These are phyloP conservation scores for Boletellus dicymbophilus DNA, from an alignment of 1,284 basidiomycete genomes.

Conservation along the genomic window DNA sequence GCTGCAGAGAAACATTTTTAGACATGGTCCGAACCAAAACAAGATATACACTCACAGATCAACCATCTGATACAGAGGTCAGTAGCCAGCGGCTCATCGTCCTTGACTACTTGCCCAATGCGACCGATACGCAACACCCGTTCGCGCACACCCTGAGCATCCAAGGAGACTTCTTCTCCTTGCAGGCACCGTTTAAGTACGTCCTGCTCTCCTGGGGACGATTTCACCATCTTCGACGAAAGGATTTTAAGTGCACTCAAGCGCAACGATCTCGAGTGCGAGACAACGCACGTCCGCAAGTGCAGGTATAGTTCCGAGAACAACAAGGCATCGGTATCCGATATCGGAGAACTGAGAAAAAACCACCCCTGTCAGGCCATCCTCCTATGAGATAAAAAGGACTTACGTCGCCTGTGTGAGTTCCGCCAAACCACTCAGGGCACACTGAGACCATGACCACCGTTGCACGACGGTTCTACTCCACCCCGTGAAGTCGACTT, in stretches of 20 bases:
- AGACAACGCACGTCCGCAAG: constrained; percentile 51
- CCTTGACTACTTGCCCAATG: constrained; percentile 54
- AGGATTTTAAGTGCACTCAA: constrained; percentile 59
- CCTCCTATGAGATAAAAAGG: neutral
- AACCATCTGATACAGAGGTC: constrained; percentile 67
- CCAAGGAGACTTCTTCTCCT: constrained; percentile 74
- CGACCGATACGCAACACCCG: constrained; percentile 73
- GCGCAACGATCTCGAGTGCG: constrained; percentile 59
- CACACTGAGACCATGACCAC: constrained; percentile 63
- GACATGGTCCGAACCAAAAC: neutral
- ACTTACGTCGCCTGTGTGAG: constrained; percentile 53
- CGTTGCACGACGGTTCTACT: constrained; percentile 42
- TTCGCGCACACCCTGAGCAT: constrained; percentile 81
- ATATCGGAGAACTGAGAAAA: constrained; percentile 16
- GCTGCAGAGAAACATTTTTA: constrained; percentile 44
- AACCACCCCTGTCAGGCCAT: neutral
- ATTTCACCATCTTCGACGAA: constrained; percentile 41
- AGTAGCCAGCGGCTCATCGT: constrained; percentile 52
- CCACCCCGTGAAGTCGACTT: constrained; percentile 50
- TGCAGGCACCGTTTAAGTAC: constrained; percentile 66
- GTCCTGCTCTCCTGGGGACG: constrained; percentile 48
- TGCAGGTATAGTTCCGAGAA: constrained; percentile 49
- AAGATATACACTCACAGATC: constrained; percentile 45
- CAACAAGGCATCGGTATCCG: constrained; percentile 28
- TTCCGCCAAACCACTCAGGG: constrained; percentile 53